These are phyloP conservation scores for Vitis rotundifolia DNA, from an alignment of 164 flowering plant genomes.

Conservation along the genomic window DNA sequence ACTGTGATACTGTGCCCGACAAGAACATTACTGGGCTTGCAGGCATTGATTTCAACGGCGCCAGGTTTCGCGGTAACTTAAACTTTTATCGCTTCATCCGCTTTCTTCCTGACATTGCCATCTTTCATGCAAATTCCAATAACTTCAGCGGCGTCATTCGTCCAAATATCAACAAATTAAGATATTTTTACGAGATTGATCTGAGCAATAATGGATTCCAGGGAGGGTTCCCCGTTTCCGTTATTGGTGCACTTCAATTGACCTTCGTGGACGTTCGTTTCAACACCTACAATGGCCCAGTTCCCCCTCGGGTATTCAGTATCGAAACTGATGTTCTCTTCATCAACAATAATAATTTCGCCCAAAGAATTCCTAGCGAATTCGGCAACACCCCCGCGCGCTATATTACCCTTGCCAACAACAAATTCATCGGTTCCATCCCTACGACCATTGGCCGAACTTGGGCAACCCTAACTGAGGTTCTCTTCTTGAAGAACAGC, in stretches of 20 bases:
- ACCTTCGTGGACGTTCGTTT: conserved; percentile 43
- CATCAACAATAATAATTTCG: conserved; percentile 55
- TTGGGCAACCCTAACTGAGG: conserved; percentile 28
- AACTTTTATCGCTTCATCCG: conserved; percentile 21
- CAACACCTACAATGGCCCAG: conserved; percentile 31
- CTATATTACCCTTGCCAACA: conserved; percentile 53
- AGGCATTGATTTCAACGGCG: conserved; percentile 44
- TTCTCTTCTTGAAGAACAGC: conserved; percentile 46
- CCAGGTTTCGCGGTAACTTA: conserved; percentile 1
- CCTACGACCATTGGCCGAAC: conserved; percentile 39
- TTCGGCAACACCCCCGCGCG: conserved; percentile 27
- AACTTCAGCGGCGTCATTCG: conserved; percentile 27
- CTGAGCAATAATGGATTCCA: conserved; percentile 42
- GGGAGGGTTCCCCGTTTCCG: conserved; percentile 31
- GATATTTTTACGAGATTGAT: conserved; percentile 41
- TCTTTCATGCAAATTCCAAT: conserved; percentile 54
- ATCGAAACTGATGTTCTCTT: conserved; percentile 33
- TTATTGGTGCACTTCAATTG: conserved; percentile 15
- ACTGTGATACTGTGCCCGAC: conserved; percentile 15
- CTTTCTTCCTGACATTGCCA: conserved; percentile 32
- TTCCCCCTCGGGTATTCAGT: conserved; percentile 37
- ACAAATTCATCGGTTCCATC: conserved; percentile 43
- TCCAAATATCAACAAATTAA: conserved; percentile 20
- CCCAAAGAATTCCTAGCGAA: conserved; percentile 31
- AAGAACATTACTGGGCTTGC: conserved; percentile 21